phyloP scores from a whole-genome alignment of 78 protist species.

The Dictyostelium capitatum region DNA sequence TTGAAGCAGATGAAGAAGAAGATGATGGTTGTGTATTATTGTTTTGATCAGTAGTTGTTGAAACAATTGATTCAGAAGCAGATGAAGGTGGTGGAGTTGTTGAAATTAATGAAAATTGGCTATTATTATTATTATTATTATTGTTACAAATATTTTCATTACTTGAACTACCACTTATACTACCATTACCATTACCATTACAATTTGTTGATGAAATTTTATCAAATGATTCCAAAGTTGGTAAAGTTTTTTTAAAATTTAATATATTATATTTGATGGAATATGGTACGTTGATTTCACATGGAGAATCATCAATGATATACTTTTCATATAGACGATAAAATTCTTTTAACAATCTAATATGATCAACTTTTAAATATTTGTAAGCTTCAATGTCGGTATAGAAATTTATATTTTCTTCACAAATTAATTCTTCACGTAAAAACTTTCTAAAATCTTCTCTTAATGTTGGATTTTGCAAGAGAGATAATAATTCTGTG shows the following conservation, averaged over 20 bases:
- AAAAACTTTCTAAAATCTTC: constrained; percentile 72
- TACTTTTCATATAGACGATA: constrained; percentile 57
- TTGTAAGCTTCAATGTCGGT: constrained; percentile 58
- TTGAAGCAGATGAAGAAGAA: background rate
- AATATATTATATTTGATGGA: constrained; percentile 24
- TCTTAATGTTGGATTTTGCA: constrained; percentile 71
- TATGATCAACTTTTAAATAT: constrained; percentile 37
- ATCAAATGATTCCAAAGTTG: constrained; percentile 8
- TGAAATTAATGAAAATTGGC: background rate
- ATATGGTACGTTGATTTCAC: constrained; percentile 63
- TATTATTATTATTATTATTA: constrained; percentile 6
- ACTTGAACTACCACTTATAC: constrained; percentile 14
- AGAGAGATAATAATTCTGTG: constrained; percentile 42
- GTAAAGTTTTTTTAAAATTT: constrained; percentile 27
- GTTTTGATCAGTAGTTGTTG: background rate
- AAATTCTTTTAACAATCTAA: constrained; percentile 36
- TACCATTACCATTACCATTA: background rate
- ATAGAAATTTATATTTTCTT: constrained; percentile 71
- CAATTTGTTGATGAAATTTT: background rate
- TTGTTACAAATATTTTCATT: background rate
- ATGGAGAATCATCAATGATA: constrained; percentile 31
- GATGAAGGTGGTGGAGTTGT: background rate
- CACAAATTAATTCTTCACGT: constrained; percentile 64
- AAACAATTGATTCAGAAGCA: too few relatives aligned
- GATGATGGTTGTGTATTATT: background rate